Evolutionary conservation across 2,329 filamentous ascomycete species (phyloP), one percentile per base, ranked within the genome.

Genomic region (Mycosphaerella sp.): DNA sequence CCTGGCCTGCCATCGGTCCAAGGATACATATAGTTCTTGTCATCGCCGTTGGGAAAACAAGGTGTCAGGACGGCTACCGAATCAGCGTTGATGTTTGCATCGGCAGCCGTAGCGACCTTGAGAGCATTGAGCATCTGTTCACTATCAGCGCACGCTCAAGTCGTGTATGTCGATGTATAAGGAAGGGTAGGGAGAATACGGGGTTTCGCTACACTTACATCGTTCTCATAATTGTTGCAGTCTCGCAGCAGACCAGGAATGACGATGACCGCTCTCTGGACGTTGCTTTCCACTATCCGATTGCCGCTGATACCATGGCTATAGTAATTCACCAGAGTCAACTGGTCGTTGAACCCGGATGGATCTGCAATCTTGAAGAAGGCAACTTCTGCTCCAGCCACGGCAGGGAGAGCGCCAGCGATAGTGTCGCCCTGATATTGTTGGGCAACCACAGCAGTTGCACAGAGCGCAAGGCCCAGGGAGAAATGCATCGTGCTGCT

Each of bases 281-380:
- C 52, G 18, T 62, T 61, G 44, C 41, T 54, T 25, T 58, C 51
- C 10, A 53, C 57, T 46, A 65, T 53, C 7, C 63, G 55, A 14
- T 57, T 45, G 10, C 59, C 58, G 27, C 56, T 49, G 28, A 30
- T 55, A 34, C 62, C 58, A 28, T 55, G 58, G 9, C 59, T 62
- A 32, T 61, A 62, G 52, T 67, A 67, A 53, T 67, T 67, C 57
- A 63, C 64, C 34, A 66, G 46, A 4, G 63, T 66, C 28, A 64
- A 48, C 45, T 62, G 59, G 27, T 55, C 49, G 51, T 61, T 63
- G 9, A 35, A 35, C 18, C 55, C 56, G 21, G 50, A 49, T 1
- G 55, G 47, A 37, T 64, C 63, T 14, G 59, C 60, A 52, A 68
- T 64, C 45, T 63, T 65, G 58, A 64, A 69, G 59, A 61, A 69